Evolutionary conservation across 83 land plant genomes (phyloP).

Genomic region (Picea abies): DNA sequence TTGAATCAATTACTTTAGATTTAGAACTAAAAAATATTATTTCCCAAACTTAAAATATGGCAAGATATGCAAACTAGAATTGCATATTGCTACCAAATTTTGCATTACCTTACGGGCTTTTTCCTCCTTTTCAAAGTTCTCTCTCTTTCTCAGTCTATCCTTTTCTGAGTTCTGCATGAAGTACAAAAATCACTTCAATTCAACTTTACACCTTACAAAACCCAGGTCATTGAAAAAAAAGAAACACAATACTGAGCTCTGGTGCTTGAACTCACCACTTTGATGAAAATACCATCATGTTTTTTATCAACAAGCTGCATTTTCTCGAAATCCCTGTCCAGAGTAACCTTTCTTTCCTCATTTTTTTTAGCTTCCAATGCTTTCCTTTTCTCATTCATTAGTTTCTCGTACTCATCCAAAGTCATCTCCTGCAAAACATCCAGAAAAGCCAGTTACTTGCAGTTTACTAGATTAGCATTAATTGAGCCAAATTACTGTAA

Average conservation of each 20-base stretch:
- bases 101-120: constrained; percentile 42
- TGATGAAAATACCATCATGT: constrained; percentile 60
- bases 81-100: background rate
- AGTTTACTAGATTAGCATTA: too few relatives aligned
- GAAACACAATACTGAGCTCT: background rate
- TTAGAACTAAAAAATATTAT: too few relatives aligned
- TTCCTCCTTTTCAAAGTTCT: constrained; percentile 59
- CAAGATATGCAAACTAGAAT: too few relatives aligned
- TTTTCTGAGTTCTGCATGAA: constrained; percentile 55
- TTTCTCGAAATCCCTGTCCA: constrained; percentile 47
- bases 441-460: background rate
- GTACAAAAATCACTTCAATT: too few relatives aligned
- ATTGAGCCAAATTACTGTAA: too few relatives aligned
- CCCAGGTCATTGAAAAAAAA: too few relatives aligned
- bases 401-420: constrained; percentile 70
- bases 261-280: constrained; percentile 41
- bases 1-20: too few relatives aligned
- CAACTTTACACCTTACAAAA: too few relatives aligned
- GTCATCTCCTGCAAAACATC: constrained; percentile 28
- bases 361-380: constrained; percentile 47
- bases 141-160: constrained; percentile 30
- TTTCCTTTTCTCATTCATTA: constrained; percentile 66
- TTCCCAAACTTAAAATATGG: too few relatives aligned
- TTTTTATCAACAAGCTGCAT: constrained; percentile 66
- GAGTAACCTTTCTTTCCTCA: constrained; percentile 68